Evolutionary conservation across 257 asterid species (phyloP).

Genomic region (Forsythia viridissima): DNA sequence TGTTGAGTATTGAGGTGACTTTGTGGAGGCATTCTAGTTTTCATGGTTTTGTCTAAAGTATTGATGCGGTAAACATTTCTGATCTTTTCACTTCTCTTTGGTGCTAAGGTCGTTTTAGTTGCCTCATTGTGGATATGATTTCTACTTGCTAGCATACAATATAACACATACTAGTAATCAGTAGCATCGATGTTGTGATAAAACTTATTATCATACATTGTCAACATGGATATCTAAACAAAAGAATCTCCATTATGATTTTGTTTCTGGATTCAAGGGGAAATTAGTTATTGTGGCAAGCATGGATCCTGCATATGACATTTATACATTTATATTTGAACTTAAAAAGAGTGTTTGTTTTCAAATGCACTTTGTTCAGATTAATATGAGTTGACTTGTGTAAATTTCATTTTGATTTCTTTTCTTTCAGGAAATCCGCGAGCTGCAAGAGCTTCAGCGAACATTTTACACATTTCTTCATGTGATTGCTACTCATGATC

Average conservation of each 20-base stretch:
- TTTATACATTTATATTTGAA: background rate
- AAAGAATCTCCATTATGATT: background rate
- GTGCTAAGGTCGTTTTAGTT: conserved; percentile 6
- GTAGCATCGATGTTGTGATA: background rate
- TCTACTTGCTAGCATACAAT: background rate
- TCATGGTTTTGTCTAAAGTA: background rate
- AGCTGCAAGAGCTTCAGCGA: conserved; percentile 86
- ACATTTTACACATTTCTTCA: conserved; percentile 76
- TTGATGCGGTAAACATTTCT: background rate
- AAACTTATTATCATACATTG: conserved; percentile 4
- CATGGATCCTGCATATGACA: background rate
- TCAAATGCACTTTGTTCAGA: background rate
- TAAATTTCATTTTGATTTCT: background rate
- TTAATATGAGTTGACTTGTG: background rate
- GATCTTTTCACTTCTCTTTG: background rate
- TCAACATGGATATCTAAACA: conserved; percentile 7
- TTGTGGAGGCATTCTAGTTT: background rate
- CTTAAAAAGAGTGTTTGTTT: background rate
- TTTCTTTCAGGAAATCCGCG: conserved; percentile 82
- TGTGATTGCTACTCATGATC: conserved; percentile 76
- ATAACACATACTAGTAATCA: background rate
- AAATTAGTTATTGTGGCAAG: background rate
- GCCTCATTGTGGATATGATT: background rate
- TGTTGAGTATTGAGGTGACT: background rate
- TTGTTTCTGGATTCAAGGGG: background rate